Percentiles rank a stretch among this genome's conserved stretches.
phyloP scores from a whole-genome alignment of 2,329 filamentous ascomycete species.

The Aspergillus fumigatus region DNA sequence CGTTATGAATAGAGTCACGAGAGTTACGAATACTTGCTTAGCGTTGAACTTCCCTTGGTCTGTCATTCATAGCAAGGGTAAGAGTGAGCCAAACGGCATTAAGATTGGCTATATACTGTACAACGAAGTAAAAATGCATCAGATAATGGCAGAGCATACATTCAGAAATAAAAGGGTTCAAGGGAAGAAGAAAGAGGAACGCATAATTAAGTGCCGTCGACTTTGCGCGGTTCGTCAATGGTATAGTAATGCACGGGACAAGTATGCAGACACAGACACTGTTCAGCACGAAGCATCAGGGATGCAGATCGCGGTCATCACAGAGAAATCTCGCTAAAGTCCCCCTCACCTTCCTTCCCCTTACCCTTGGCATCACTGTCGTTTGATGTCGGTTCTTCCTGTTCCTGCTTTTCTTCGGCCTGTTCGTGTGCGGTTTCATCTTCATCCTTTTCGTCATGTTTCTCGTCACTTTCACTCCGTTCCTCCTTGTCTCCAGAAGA shows the following conservation, averaged over 20 bases:
- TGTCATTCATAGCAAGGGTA: neutral
- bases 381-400: conserved; percentile 14
- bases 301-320: conserved; percentile 14
- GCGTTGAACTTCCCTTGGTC: neutral
- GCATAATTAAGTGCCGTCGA: neutral
- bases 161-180: neutral
- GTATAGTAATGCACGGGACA: neutral
- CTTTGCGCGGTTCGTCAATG: neutral
- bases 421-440: conserved; percentile 14
- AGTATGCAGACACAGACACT: neutral
- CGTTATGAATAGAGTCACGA: neutral
- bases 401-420: conserved; percentile 14
- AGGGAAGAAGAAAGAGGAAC: neutral
- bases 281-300: conserved; percentile 10
- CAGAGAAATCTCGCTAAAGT: conserved; percentile 34
- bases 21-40: neutral
- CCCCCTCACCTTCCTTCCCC: conserved; percentile 28
- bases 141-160: neutral
- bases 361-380: conserved; percentile 21
- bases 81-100: conserved; percentile 1
- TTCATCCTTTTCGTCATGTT: conserved; percentile 7
- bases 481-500: conserved; percentile 2
- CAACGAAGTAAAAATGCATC: conserved; percentile 3
- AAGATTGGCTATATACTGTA: conserved; percentile 12
- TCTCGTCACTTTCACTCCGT: conserved; percentile 3